These are phyloP conservation scores for Teratosphaeria nubilosa DNA, from an alignment of 2,329 filamentous ascomycete species.

Conservation along the genomic window DNA sequence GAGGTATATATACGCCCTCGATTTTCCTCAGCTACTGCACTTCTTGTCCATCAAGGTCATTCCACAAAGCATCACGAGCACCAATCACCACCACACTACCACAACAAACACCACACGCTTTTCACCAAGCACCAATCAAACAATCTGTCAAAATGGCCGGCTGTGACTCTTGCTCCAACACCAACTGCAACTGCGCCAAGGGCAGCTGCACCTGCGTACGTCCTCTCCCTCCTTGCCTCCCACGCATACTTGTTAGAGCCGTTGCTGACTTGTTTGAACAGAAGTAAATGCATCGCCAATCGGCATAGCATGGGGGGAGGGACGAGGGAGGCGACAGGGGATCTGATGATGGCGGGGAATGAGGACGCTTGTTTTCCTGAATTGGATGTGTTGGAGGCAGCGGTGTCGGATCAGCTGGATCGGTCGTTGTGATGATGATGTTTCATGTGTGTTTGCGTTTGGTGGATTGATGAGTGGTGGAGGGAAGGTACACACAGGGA, in stretches of 20 bases:
- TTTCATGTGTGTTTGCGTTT: background rate
- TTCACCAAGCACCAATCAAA: slow-evolving; percentile 4
- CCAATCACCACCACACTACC: slow-evolving; percentile 8
- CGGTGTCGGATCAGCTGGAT: background rate
- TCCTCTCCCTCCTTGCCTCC: background rate
- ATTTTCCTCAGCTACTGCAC: background rate
- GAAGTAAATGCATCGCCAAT: background rate
- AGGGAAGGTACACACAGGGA: too few species aligned
- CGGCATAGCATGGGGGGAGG: background rate
- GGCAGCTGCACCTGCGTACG: slow-evolving; percentile 24
- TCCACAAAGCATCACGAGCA: slow-evolving; percentile 2
- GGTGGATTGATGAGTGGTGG: background rate
- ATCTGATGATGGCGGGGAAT: background rate
- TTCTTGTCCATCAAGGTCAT: slow-evolving; percentile 2
- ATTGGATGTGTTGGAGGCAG: background rate
- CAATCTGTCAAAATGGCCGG: slow-evolving; percentile 20
- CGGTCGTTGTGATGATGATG: background rate
- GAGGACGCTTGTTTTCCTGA: background rate
- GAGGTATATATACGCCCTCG: background rate
- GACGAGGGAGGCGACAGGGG: background rate
- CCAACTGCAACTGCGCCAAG: slow-evolving; percentile 18
- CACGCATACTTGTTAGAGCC: too few species aligned
- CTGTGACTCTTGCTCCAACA: slow-evolving; percentile 22
- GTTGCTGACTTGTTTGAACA: background rate
- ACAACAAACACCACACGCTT: slow-evolving; percentile 1